Conservation (phyloP, 2,329 filamentous ascomycete species). For the Didymella segeticola region DNA sequence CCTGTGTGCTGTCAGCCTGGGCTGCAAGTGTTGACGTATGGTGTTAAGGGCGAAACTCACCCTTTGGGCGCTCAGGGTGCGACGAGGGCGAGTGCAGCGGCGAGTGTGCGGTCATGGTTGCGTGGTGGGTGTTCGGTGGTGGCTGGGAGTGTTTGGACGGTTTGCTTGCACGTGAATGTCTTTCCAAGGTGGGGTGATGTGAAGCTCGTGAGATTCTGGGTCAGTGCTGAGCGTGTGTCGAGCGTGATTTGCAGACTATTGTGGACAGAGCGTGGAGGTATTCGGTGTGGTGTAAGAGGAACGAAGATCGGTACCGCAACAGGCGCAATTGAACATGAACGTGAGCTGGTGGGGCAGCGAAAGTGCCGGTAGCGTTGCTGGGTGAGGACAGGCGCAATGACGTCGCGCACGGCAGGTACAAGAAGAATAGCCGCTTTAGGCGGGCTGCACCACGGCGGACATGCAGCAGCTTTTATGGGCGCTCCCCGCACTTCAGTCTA, state of each 20-base stretch:
- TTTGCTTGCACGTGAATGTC: conserved; percentile 23
- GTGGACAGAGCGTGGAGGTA: background rate
- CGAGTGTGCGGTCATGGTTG: conserved; percentile 45
- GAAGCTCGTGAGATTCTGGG: conserved; percentile 2
- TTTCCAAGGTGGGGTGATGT: conserved; percentile 7
- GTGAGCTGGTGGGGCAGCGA: conserved; percentile 11
- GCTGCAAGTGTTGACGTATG: background rate
- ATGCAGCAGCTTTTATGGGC: conserved; percentile 5
- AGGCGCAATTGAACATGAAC: conserved; percentile 9
- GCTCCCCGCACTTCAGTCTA: conserved; percentile 10
- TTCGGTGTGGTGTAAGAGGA: conserved; percentile 6
- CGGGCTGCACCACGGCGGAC: conserved; percentile 11
- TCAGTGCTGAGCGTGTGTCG: background rate
- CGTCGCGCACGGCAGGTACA: conserved; percentile 5
- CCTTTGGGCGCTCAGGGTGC: conserved; percentile 54
- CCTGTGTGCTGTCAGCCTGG: conserved; percentile 61
- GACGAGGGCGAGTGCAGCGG: conserved; percentile 46
- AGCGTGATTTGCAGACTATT: background rate
- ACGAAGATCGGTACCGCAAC: conserved; percentile 12
- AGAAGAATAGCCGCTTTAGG: conserved; percentile 7
- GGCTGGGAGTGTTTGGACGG: conserved; percentile 7
- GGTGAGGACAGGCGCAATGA: conserved; percentile 12
- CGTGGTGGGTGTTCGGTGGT: conserved; percentile 13
- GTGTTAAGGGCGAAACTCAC: conserved; percentile 30
- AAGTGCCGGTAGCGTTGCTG: conserved; percentile 11